These are phyloP conservation scores for Serendipita sp. DNA, from an alignment of 768 basidiomycete genomes.

Conservation along the genomic window DNA sequence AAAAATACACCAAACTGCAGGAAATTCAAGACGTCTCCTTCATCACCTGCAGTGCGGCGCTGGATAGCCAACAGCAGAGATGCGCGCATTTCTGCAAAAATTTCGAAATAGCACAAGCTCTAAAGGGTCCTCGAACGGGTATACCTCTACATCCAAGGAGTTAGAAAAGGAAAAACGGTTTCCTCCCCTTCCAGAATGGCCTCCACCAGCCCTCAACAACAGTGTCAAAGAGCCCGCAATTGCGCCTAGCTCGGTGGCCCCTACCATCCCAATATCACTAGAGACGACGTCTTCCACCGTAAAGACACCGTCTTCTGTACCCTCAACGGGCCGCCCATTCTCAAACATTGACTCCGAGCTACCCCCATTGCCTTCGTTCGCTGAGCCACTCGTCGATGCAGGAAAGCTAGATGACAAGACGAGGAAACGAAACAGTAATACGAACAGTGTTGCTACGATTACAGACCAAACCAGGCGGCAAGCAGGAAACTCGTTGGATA, in stretches of 20 bases:
- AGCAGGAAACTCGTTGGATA: background rate
- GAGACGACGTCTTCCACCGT: background rate
- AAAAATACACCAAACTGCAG: background rate
- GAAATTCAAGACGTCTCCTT: background rate
- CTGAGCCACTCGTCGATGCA: background rate
- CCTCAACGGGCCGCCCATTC: background rate
- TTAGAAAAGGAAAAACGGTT: constrained; percentile 6
- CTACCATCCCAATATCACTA: background rate
- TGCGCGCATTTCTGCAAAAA: constrained; percentile 6
- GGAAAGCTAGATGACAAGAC: background rate
- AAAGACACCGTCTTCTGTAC: background rate
- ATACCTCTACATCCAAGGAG: background rate
- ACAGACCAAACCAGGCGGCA: background rate
- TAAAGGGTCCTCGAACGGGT: background rate
- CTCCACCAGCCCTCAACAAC: background rate
- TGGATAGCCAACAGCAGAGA: background rate
- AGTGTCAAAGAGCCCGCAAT: background rate
- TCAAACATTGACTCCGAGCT: constrained; percentile 3
- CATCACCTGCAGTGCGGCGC: background rate
- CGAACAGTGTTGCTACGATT: background rate
- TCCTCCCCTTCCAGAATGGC: constrained; percentile 1
- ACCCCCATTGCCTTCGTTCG: constrained; percentile 5
- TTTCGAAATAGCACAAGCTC: background rate
- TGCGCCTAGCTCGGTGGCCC: background rate
- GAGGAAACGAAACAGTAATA: background rate